Percentiles rank a stretch among this genome's conserved stretches.
phyloP scores from a whole-genome alignment of 495 filamentous ascomycete genomes.

The Aeminium ludgeri region DNA sequence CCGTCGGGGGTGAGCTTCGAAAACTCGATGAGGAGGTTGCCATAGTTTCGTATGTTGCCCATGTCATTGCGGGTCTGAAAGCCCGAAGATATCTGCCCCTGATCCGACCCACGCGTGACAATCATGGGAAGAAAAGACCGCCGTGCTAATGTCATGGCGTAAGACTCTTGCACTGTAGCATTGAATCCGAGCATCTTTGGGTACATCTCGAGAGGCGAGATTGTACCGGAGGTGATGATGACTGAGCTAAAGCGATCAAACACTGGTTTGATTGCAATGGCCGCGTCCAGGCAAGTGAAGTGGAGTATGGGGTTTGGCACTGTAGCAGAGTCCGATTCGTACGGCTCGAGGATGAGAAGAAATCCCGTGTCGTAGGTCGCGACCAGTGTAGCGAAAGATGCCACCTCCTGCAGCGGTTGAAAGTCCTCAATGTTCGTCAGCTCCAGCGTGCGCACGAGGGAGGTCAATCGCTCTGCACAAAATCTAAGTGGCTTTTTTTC shows the following conservation, averaged over 20 bases:
- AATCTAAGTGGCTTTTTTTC: constrained; percentile 93
- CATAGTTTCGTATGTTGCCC: constrained; percentile 87
- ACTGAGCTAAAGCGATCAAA: constrained; percentile 96
- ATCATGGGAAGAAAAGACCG: constrained; percentile 94
- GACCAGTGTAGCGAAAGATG: constrained; percentile 93
- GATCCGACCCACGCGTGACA: constrained; percentile 86
- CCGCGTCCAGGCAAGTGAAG: constrained; percentile 92
- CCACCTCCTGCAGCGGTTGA: constrained; percentile 90
- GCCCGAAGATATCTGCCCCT: constrained; percentile 72
- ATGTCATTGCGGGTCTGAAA: constrained; percentile 94
- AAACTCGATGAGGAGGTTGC: constrained; percentile 81
- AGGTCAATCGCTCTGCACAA: constrained; percentile 88
- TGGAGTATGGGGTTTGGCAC: constrained; percentile 92
- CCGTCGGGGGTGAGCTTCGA: constrained; percentile 89
- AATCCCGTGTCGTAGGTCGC: constrained; percentile 98
- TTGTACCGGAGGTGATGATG: constrained; percentile 94
- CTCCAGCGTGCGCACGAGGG: constrained; percentile 86
- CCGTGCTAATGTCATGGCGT: constrained; percentile 91
- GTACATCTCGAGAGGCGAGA: constrained; percentile 97
- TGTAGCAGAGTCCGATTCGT: constrained; percentile 85
- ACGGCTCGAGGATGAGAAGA: constrained; percentile 87
- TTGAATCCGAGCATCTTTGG: constrained; percentile 93
- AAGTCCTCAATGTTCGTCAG: constrained; percentile 97
- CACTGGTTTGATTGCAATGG: constrained; percentile 95
- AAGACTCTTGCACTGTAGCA: constrained; percentile 87